Percentiles rank a stretch among this genome's conserved stretches.
These are phyloP conservation scores for Sporothrix variecibatus DNA, from an alignment of 2,329 filamentous ascomycete genomes.

Conservation along the genomic window DNA sequence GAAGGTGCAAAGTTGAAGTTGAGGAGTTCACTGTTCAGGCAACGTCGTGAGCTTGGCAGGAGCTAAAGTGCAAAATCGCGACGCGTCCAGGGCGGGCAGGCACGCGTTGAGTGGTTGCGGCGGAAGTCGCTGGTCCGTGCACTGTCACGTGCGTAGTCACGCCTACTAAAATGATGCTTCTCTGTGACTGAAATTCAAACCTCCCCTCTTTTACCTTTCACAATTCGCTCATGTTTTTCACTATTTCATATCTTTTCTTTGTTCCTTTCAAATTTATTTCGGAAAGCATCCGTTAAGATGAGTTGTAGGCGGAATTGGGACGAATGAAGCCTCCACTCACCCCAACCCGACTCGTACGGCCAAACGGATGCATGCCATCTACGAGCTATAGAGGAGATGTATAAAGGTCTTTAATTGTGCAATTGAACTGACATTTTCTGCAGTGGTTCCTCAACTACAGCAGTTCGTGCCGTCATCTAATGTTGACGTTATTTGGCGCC, in stretches of 20 bases:
- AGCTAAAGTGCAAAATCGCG: slow-evolving; percentile 17
- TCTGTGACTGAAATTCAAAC: not conserved
- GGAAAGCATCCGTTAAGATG: not conserved
- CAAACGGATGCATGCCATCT: not conserved
- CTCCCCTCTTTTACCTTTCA: not conserved
- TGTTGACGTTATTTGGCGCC: not conserved
- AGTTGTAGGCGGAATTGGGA: not conserved
- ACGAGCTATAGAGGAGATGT: no score
- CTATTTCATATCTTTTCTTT: not conserved
- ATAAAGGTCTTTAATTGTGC: not conserved
- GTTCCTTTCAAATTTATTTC: not conserved
- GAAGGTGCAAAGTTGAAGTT: not conserved
- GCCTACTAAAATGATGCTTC: not conserved
- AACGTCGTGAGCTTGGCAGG: not conserved
- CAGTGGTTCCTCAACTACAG: not conserved
- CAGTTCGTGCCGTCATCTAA: not conserved
- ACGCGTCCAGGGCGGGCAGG: slow-evolving; percentile 15
- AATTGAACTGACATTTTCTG: not conserved
- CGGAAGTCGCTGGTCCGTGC: not conserved
- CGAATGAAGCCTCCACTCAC: not conserved
- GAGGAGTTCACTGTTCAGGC: not conserved
- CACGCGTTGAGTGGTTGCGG: slow-evolving; percentile 27
- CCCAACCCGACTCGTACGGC: not conserved
- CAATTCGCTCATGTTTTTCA: not conserved
- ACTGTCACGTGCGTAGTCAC: slow-evolving; percentile 32